Percentiles rank a stretch among this genome's conserved stretches.
These are phyloP conservation scores for Kentomonas sorsogonicus DNA, from an alignment of 208 protist genomes.

Conservation along the genomic window DNA sequence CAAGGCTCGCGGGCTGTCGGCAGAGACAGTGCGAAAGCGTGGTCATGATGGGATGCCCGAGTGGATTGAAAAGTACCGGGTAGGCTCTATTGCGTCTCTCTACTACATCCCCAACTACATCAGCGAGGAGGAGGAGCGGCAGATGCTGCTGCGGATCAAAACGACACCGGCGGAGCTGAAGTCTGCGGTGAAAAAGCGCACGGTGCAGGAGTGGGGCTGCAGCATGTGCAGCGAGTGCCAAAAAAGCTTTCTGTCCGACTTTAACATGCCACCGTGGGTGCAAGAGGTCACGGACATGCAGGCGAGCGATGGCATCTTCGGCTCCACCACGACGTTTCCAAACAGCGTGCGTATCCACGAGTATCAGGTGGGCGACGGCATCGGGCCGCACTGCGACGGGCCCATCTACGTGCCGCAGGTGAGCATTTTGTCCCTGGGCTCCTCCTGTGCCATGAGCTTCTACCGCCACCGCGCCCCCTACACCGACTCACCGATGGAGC, in stretches of 20 bases:
- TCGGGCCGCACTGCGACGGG: constrained; percentile 85
- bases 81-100: constrained; percentile 59
- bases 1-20: not conserved
- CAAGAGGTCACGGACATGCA: constrained; percentile 76
- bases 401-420: constrained; percentile 87
- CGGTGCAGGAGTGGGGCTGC: constrained; percentile 87
- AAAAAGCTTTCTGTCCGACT: constrained; percentile 82
- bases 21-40: too few relatives aligned
- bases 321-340: constrained; percentile 78
- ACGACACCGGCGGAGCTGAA: constrained; percentile 72
- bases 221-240: constrained; percentile 83
- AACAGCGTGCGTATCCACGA: constrained; percentile 92
- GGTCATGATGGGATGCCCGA: too few relatives aligned
- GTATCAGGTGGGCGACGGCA: constrained; percentile 80
- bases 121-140: constrained; percentile 60
- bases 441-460: constrained; percentile 84
- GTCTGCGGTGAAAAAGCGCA: constrained; percentile 75
- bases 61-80: constrained; percentile 52
- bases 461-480: constrained; percentile 75
- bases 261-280: constrained; percentile 85
- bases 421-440: constrained; percentile 70
- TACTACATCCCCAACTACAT: constrained; percentile 91
- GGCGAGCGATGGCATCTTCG: constrained; percentile 82
- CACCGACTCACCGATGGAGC: constrained; percentile 75
- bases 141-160: constrained; percentile 54